Percentiles rank a stretch among this genome's conserved stretches.
Conservation (phyloP, 495 filamentous ascomycete genomes). For the Cercophora sp. region DNA sequence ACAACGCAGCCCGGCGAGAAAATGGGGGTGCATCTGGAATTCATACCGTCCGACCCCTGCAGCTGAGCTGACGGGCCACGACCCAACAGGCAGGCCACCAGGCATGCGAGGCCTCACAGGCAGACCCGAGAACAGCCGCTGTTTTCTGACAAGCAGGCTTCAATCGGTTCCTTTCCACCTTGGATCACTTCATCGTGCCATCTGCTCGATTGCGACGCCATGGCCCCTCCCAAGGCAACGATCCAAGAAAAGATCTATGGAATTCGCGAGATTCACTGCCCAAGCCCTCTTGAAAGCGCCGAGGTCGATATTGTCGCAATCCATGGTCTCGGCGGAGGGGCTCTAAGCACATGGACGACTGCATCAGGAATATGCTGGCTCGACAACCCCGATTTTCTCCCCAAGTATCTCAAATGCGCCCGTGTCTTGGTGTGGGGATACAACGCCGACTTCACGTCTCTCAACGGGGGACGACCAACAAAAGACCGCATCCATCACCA, state of each 20-base stretch:
- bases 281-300: too few species aligned
- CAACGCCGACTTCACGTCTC: conserved; percentile 6
- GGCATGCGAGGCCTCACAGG: too few species aligned
- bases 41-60: too few species aligned
- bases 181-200: too few species aligned
- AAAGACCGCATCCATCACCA: conserved; percentile 11
- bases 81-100: too few species aligned
- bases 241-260: conserved; percentile 6
- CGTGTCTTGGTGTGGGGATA: conserved; percentile 11
- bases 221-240: too few species aligned
- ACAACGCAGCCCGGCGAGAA: too few species aligned
- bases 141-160: too few species aligned
- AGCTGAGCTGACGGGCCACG: too few species aligned
- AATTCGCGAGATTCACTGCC: conserved; percentile 1
- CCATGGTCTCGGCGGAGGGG: conserved; percentile 8
- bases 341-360: conserved; percentile 1
- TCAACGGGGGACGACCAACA: background rate
- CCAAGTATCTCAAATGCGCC: conserved; percentile 4
- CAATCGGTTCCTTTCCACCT: too few species aligned
- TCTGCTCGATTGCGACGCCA: background rate
- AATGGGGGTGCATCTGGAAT: too few species aligned
- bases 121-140: too few species aligned
- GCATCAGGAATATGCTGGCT: conserved; percentile 1
- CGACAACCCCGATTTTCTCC: conserved; percentile 2
- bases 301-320: conserved; percentile 12